These are phyloP conservation scores for Sporobolomyces pararoseus DNA, from an alignment of 768 basidiomycete genomes.

Conservation along the genomic window DNA sequence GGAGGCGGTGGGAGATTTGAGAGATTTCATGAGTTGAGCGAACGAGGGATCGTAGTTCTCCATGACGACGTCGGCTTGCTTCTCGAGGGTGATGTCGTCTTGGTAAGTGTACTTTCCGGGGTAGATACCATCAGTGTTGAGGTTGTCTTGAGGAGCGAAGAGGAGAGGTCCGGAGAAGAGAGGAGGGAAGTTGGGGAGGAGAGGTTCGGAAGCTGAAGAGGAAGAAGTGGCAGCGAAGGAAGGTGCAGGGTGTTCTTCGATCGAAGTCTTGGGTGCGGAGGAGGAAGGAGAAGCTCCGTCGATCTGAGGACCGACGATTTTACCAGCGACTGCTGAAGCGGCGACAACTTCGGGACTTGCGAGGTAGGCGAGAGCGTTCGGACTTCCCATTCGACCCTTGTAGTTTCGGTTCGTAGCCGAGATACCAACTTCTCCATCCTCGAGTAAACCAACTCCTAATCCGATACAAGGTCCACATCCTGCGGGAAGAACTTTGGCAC, in stretches of 20 bases:
- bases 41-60: slow-evolving; percentile 96
- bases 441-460: slow-evolving; percentile 81
- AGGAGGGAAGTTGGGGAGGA: slow-evolving; percentile 76
- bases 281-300: slow-evolving; percentile 54
- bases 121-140: slow-evolving; percentile 98
- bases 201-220: slow-evolving; percentile 56
- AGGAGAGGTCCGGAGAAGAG: slow-evolving; percentile 78
- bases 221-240: slow-evolving; percentile 47
- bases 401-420: slow-evolving; percentile 98
- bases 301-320: slow-evolving; percentile 76
- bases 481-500: slow-evolving; percentile 86
- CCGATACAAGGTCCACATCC: slow-evolving; percentile 99
- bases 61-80: slow-evolving; percentile 95
- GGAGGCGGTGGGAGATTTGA: slow-evolving; percentile 44
- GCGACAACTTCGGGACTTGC: slow-evolving; percentile 96
- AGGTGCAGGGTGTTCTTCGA: slow-evolving; percentile 46
- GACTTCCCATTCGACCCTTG: slow-evolving; percentile 97
- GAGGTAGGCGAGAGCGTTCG: slow-evolving; percentile 89
- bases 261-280: slow-evolving; percentile 28
- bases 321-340: slow-evolving; percentile 86
- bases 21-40: slow-evolving; percentile 57
- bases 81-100: slow-evolving; percentile 92
- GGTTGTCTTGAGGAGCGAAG: slow-evolving; percentile 91
- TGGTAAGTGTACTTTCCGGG: slow-evolving; percentile 99
- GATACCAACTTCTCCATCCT: slow-evolving; percentile 93